These are phyloP conservation scores for Globisporangium lucens DNA, from an alignment of 352 stramenopile species.

Conservation along the genomic window DNA sequence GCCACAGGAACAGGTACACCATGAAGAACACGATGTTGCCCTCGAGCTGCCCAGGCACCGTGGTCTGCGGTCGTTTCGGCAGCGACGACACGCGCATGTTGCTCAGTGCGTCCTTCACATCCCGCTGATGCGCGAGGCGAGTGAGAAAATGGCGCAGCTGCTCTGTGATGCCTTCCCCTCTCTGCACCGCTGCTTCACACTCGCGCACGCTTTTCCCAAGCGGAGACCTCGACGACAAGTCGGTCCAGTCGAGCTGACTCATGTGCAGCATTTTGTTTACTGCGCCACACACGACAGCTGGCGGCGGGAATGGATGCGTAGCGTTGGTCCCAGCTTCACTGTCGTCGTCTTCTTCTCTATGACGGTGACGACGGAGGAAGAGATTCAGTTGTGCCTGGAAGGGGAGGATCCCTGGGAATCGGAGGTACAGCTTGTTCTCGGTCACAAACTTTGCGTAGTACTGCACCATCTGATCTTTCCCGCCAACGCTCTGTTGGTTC, in stretches of 20 bases:
- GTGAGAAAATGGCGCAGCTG: slow-evolving; percentile 32
- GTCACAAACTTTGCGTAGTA: slow-evolving; percentile 29
- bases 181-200: slow-evolving; percentile 28
- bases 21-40: slow-evolving; percentile 70
- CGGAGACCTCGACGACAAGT: slow-evolving; percentile 35
- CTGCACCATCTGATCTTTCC: slow-evolving; percentile 32
- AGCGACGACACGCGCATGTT: slow-evolving; percentile 40
- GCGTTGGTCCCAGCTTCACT: slow-evolving; percentile 1
- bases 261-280: slow-evolving; percentile 49
- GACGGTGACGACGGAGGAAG: slow-evolving; percentile 32
- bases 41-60: slow-evolving; percentile 43
- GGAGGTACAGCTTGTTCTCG: slow-evolving; percentile 12
- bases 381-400: slow-evolving; percentile 56
- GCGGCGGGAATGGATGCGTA: slow-evolving; percentile 12
- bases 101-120: slow-evolving; percentile 34
- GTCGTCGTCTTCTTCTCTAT: neutral
- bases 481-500: neutral
- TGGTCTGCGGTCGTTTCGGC: slow-evolving; percentile 40
- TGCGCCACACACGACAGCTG: slow-evolving; percentile 28
- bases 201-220: slow-evolving; percentile 26
- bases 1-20: slow-evolving; percentile 83
- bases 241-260: slow-evolving; percentile 38
- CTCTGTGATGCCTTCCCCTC: slow-evolving; percentile 18
- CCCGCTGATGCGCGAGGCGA: slow-evolving; percentile 27
- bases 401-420: slow-evolving; percentile 47